phyloP scores from a whole-genome alignment of 306 rosid species.

The Crataegus laevigata region DNA sequence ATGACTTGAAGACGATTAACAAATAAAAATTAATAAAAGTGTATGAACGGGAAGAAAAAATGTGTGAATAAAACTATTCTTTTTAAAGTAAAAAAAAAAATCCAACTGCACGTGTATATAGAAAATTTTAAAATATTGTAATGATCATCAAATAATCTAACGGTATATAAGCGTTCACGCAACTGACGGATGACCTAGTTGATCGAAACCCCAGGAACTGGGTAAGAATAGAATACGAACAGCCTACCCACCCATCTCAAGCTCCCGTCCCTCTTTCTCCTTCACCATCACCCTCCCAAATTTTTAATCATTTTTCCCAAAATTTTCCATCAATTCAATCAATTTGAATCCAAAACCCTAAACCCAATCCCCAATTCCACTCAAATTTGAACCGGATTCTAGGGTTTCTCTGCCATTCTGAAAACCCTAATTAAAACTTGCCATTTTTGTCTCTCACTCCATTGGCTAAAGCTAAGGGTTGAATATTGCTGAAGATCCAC shows the following conservation, averaged over 20 bases:
- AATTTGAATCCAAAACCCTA: neutral
- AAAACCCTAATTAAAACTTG: conserved; percentile 15
- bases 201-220: conserved; percentile 5
- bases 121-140: neutral
- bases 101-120: too few species aligned
- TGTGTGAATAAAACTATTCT: too few species aligned
- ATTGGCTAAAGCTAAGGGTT: conserved; percentile 9
- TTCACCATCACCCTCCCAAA: neutral
- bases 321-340: conserved; percentile 3
- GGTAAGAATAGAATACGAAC: conserved; percentile 24
- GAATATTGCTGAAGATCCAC: conserved; percentile 11
- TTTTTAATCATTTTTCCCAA: neutral
- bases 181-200: neutral
- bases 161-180: neutral
- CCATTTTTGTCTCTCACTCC: neutral
- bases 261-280: conserved; percentile 16
- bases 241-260: conserved; percentile 19
- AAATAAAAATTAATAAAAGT: too few species aligned
- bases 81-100: too few species aligned
- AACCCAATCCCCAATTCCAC: neutral
- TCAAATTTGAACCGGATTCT: conserved; percentile 8
- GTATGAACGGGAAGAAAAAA: too few species aligned
- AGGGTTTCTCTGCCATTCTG: conserved; percentile 20
- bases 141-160: neutral
- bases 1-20: too few species aligned